A percentile compares a stretch with the other conserved stretches of the same genome.
phyloP scores from a whole-genome alignment of 2,329 filamentous ascomycete species.

The Cordyceps tenuipes region DNA sequence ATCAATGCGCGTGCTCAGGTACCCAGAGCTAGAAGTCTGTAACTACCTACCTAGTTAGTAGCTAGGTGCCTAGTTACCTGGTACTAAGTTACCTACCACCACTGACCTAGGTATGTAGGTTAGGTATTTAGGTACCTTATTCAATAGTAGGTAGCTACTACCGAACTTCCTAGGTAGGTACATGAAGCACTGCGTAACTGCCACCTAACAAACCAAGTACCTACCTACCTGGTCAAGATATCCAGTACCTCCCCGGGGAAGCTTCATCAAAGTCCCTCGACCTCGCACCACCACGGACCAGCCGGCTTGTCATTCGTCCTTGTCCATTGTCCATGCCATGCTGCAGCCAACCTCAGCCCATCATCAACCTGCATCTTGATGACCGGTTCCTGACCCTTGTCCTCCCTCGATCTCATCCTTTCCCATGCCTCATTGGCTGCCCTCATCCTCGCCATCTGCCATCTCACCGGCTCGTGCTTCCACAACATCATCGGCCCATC shows the following conservation, averaged over 20 bases:
- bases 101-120: no score
- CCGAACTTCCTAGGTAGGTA: no score
- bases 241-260: no score
- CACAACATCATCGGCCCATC: neutral
- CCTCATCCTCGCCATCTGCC: neutral
- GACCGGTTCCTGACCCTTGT: neutral
- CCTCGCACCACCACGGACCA: neutral
- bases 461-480: neutral
- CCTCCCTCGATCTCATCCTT: neutral
- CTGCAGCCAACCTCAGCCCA: neutral
- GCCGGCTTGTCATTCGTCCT: neutral
- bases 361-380: neutral
- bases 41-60: no score
- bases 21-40: neutral
- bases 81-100: no score
- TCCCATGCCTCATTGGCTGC: neutral
- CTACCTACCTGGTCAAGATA: no score
- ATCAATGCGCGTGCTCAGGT: neutral
- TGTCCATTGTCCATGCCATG: neutral
- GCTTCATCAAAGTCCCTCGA: neutral
- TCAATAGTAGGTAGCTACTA: no score
- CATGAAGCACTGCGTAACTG: no score
- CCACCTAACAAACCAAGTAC: no score
- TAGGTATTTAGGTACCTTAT: no score
- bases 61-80: no score